phyloP scores from a whole-genome alignment of 768 basidiomycete genomes.

The Termitomyces sp. region DNA sequence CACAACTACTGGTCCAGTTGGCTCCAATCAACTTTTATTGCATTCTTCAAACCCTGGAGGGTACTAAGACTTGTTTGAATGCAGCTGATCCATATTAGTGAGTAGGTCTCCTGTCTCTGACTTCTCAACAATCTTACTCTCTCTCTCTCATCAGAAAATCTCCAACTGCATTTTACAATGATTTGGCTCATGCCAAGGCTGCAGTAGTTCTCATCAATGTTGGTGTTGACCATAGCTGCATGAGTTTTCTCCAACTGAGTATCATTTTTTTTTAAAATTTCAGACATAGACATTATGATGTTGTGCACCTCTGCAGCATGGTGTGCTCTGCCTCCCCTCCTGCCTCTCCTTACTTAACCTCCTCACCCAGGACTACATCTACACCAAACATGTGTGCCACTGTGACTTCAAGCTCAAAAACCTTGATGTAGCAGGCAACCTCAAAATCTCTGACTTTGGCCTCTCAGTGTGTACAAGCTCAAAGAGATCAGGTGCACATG shows the following conservation, averaged over 20 bases:
- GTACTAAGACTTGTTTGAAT: conserved; percentile 79
- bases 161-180: conserved; percentile 95
- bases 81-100: conserved; percentile 79
- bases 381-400: conserved; percentile 88
- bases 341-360: background rate
- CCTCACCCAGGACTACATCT: conserved; percentile 80
- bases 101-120: conserved; percentile 19
- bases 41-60: conserved; percentile 67
- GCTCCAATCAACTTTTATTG: conserved; percentile 84
- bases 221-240: conserved; percentile 90
- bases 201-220: conserved; percentile 92
- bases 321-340: conserved; percentile 38
- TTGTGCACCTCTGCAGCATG: conserved; percentile 85
- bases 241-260: conserved; percentile 36
- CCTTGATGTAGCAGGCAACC: conserved; percentile 72
- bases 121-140: conserved; percentile 5
- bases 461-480: conserved; percentile 84
- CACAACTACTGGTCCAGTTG: conserved; percentile 90
- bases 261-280: conserved; percentile 47
- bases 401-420: conserved; percentile 98
- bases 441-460: conserved; percentile 96
- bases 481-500: conserved; percentile 81
- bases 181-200: conserved; percentile 89
- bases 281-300: conserved; percentile 85
- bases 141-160: conserved; percentile 81